These are phyloP conservation scores for Acanthamoeba lenticulata DNA, from an alignment of 208 protist genomes.

Conservation along the genomic window DNA sequence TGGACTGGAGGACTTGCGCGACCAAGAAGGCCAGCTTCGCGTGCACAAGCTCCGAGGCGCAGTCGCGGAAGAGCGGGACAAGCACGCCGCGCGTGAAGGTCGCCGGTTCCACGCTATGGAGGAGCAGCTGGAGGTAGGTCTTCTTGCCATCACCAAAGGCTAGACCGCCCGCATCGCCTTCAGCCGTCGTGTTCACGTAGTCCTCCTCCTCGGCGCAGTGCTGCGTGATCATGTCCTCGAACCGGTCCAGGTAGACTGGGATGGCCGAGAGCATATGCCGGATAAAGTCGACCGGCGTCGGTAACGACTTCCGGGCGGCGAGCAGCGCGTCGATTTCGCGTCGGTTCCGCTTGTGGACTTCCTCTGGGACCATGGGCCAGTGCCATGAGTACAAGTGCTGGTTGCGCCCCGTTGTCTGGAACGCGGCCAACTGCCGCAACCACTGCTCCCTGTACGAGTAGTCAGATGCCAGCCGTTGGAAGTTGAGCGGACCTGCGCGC, in stretches of 20 bases:
- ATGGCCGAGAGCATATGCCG: not conserved
- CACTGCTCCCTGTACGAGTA: conserved; percentile 3
- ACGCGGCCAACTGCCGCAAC: not conserved
- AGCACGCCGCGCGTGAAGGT: not conserved
- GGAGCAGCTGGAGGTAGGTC: not conserved
- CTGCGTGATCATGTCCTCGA: conserved; percentile 19
- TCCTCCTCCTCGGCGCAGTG: not conserved
- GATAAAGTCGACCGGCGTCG: not conserved
- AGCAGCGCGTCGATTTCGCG: not conserved
- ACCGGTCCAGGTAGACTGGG: not conserved
- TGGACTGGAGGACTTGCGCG: not conserved
- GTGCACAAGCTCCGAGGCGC: not conserved
- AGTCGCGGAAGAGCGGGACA: not conserved
- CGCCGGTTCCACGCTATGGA: not conserved
- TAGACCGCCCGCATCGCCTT: not conserved
- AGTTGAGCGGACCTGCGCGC: not conserved
- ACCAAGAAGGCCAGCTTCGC: conserved; percentile 30
- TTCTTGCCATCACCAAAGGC: not conserved
- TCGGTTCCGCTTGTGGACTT: not conserved
- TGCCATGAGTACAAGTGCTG: conserved; percentile 9
- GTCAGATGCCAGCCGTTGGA: not conserved
- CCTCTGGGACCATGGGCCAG: not conserved
- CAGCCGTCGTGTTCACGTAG: not conserved
- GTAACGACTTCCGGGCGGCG: not conserved
- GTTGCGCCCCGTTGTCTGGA: not conserved